Conservation (phyloP, 129 eudicot genomes). For the Artemisia tridentata region DNA sequence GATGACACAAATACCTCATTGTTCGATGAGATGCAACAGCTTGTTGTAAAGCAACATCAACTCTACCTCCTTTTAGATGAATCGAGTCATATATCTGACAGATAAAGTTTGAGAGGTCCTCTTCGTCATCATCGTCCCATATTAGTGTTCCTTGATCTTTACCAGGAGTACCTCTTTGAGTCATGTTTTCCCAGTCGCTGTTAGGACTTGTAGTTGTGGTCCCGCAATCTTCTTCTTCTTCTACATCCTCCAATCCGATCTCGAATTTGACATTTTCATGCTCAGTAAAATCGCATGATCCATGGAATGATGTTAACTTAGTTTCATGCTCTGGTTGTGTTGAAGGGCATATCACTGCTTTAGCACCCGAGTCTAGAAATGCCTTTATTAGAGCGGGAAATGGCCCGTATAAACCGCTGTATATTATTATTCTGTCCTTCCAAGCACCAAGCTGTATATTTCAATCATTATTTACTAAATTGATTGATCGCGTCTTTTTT, state of each 20-base stretch:
- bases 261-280: constrained; percentile 65
- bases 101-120: constrained; percentile 59
- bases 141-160: constrained; percentile 31
- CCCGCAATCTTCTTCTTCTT: constrained; percentile 40
- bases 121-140: constrained; percentile 81
- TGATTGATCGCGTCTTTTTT: too few species aligned
- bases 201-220: constrained; percentile 41
- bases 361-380: constrained; percentile 82
- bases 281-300: constrained; percentile 50
- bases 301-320: constrained; percentile 61
- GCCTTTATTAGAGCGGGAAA: constrained; percentile 65
- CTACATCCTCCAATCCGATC: constrained; percentile 72
- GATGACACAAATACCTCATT: constrained; percentile 77
- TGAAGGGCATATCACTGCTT: constrained; percentile 86
- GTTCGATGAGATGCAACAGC: constrained; percentile 61
- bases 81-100: constrained; percentile 60
- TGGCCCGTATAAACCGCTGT: constrained; percentile 73
- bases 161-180: constrained; percentile 41
- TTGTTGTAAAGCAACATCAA: constrained; percentile 54
- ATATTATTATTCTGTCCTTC: constrained; percentile 87
- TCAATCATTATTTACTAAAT: not conserved
- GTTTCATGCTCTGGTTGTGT: constrained; percentile 55
- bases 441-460: constrained; percentile 72
- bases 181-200: constrained; percentile 92
- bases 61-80: constrained; percentile 57